Base-by-base conservation (phyloP, 805 yeast genomes). In the Limtongozyma cylindracea region DNA sequence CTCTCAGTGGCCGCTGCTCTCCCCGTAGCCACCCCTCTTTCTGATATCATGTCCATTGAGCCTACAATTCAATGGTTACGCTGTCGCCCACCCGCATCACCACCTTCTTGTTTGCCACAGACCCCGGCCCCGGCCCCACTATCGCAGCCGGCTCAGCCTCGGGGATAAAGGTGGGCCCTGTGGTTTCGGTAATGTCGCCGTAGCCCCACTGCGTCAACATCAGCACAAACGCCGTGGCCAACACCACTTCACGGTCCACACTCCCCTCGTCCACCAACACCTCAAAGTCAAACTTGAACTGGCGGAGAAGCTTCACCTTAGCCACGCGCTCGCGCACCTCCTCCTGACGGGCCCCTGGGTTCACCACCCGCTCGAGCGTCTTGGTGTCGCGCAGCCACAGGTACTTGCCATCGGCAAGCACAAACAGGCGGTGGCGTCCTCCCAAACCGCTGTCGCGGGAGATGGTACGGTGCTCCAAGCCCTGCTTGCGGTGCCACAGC, bases 191-290 rank as follows among this genome's bases (percentile, higher is more conserved):
- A 27, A 43, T 43, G 34, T 50, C 60, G 23, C 66, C 67, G 22
- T 48, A 37, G 12, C 65, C 64, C 76, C 76, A 66, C 39, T 63
- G 66, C n/a, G 71, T 60, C 43, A 61, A 46, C 67, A 66, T 63
- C 11, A 70, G 51, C 24, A 61, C 39, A 31, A 65, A 66, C 1
- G 56, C 70, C 5, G 73, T 62, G n/a, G 65, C 59, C 23, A 67
- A 35, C 3, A 61, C 70, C 19, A 55, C 43, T 24, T 58, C 60
- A n/a, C 45, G 35, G 32, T 59, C 65, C 13, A 61, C 41, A 29
- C 47, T 44, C 2, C 34, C 23, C 22, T 49, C 56, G 35, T 64
- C 70, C 13, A 65, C 37, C 16, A 57, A 38, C 26, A 66, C 29
- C 38, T 65, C 72, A 40, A 56, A 67, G 36, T 67, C 73, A 29